These are phyloP conservation scores for Achaetomiella virescens DNA, from an alignment of 495 filamentous ascomycete species.

Conservation along the genomic window DNA sequence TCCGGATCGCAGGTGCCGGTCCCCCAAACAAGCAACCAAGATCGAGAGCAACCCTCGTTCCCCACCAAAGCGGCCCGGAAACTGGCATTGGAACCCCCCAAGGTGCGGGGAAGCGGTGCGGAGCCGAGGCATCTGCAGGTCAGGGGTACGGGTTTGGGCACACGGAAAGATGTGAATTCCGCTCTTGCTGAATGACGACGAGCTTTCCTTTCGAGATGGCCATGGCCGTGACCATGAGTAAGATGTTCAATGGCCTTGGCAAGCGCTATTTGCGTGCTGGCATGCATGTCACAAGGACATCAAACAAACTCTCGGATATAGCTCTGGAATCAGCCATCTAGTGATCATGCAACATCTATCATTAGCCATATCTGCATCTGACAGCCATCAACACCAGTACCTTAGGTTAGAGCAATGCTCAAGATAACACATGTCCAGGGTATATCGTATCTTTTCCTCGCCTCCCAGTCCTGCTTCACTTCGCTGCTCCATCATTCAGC, in stretches of 20 bases:
- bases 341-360: slow-evolving; percentile 8
- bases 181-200: neutral
- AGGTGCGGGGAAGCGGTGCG: slow-evolving; percentile 10
- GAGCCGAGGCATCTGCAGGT: slow-evolving; percentile 13
- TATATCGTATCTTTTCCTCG: neutral
- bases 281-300: too few relatives aligned
- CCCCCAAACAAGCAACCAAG: neutral
- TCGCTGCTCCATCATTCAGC: too few relatives aligned
- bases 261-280: too few relatives aligned
- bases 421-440: neutral
- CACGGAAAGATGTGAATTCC: too few relatives aligned
- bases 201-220: neutral
- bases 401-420: neutral
- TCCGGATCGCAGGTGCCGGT: too few relatives aligned
- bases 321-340: too few relatives aligned
- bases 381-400: neutral
- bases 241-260: too few relatives aligned
- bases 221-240: too few relatives aligned
- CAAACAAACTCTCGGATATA: too few relatives aligned
- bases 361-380: neutral
- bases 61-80: neutral
- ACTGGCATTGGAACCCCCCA: neutral
- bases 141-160: too few relatives aligned
- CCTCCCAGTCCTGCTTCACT: neutral
- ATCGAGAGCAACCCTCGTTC: neutral